Base-by-base conservation (phyloP, 208 protist species). In the Leishmania gerbilli region DNA sequence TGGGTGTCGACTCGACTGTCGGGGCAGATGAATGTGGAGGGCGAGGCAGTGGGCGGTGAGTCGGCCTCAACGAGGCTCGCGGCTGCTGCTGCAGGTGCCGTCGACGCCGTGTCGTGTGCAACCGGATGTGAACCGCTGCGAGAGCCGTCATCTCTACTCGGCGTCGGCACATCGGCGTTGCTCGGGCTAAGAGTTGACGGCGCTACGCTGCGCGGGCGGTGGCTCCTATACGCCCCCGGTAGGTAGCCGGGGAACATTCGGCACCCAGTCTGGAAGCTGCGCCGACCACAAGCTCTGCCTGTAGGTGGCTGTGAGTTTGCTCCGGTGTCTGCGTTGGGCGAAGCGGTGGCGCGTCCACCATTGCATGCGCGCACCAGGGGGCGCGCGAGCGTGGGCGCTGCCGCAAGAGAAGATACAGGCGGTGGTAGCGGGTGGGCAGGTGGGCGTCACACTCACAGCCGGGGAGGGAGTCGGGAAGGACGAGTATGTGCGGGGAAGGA, bases 1-100 rank as follows among this genome's bases (percentile, higher is more conserved):
- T 78, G 62, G 13, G 55, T 72, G 74, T 81, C 79, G 0, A 84
- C 76, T 40, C 79, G 62, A 42, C 47, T 53, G 40, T 49, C 37
- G 56, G 31, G 34, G 37, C 11, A 40, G 72, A 31, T 76, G 74
- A 58, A 42, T 27, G 51, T 62, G 51, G 34, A 64, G 51, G 51
- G 51, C 21, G 69, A 31, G 45, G 37, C 65, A 21, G 55, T 56
- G 34, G 9, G 47, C 37, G 34, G 11, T n/a, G 65, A 47, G 27
- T 55, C 55, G 21, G 56, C 56, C 9, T 81, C 71, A 31, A 19
- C 21, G 11, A 15, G 11, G 27, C 55, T 67, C 17, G 17, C 31
- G 60, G 31, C 11, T 19, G 31, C 34, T 47, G 24, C 49, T 51
- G 60, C 49, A 19, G 47, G 47, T 47, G 37, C 60, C 13, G 60